Evolutionary conservation across 257 asterid species (phyloP), one percentile per base, ranked within the genome.

Genomic region (Scutellaria galericulata): DNA sequence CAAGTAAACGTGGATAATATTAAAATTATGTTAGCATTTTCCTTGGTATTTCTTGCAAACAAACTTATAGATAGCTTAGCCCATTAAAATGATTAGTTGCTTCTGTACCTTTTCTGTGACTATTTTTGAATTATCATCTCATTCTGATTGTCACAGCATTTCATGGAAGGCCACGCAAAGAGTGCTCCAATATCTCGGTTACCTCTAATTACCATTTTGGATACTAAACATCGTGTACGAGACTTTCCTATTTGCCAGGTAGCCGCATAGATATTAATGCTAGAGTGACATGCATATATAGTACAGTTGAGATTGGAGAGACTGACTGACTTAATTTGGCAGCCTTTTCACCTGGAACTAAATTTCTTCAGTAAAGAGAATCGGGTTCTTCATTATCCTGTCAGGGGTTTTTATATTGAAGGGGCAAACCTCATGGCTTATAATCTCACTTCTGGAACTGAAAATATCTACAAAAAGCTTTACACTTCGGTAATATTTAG

Each of bases 81-180:
- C 22, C 48, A 6, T 7, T 24, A 10, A 44, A 47, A 72, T 39
- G 15, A 46, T 47, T 70, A 52, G 62, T 65, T 62, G 12, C 72
- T 53, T 65, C 15, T 59, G 9, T 63, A 37, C 65, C 57, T 60
- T 66, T 31, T 66, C 58, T 58, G 40, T 75, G 39, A 62, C 37
- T 66, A 9, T 15, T n/a, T 39, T 47, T 77, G 57, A 79, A 66
- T 75, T 48, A 39, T 75, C 70, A 61, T 31, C 73, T 76, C 65
- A 74, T 75, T 69, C 61, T 85, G 84, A 37, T 51, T 72, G 46
- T 70, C 67, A 78, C 95, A 95, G 99, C 98, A 95, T 92, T 95
- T 95, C 82, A 92, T 95, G 99, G 98, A 95, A 87, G 98, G 99
- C 77, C 96, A 95, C 82, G 87, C 99, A 59, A 95, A 88, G 84